Conservation (phyloP, 192 early-diverging fungal genomes). For the Gryganskiella cystojenkinii region DNA sequence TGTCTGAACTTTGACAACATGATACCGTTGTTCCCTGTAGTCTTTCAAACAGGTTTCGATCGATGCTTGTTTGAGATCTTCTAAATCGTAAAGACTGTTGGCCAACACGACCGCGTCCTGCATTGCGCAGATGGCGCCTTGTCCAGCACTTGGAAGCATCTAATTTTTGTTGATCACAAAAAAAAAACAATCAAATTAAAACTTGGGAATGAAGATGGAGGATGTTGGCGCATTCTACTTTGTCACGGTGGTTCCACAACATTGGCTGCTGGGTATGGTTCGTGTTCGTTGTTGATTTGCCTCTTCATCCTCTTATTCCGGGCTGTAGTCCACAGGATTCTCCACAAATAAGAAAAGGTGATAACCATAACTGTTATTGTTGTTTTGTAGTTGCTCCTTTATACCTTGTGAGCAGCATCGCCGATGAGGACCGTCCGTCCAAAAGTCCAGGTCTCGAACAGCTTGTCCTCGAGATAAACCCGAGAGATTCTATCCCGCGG, state of each 20-base stretch:
- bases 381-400: too few relatives aligned
- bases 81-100: constrained; percentile 9
- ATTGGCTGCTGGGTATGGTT: too few relatives aligned
- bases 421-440: constrained; percentile 8
- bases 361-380: too few relatives aligned
- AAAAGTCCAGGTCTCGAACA: constrained; percentile 15
- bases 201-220: too few relatives aligned
- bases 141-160: constrained; percentile 11
- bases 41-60: neutral
- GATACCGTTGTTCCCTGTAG: neutral
- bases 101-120: constrained; percentile 12
- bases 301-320: too few relatives aligned
- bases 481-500: neutral
- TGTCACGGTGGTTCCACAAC: too few relatives aligned
- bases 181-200: too few relatives aligned
- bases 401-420: constrained; percentile 21
- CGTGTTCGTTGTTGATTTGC: too few relatives aligned
- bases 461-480: constrained; percentile 15
- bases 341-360: too few relatives aligned
- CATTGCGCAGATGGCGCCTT: constrained; percentile 8
- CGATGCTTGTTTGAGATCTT: neutral
- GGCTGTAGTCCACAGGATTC: too few relatives aligned
- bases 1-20: neutral
- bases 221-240: too few relatives aligned
- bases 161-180: too few relatives aligned